Evolutionary conservation across 2,329 filamentous ascomycete genomes (phyloP).

Genomic region (Penicillium sp.): DNA sequence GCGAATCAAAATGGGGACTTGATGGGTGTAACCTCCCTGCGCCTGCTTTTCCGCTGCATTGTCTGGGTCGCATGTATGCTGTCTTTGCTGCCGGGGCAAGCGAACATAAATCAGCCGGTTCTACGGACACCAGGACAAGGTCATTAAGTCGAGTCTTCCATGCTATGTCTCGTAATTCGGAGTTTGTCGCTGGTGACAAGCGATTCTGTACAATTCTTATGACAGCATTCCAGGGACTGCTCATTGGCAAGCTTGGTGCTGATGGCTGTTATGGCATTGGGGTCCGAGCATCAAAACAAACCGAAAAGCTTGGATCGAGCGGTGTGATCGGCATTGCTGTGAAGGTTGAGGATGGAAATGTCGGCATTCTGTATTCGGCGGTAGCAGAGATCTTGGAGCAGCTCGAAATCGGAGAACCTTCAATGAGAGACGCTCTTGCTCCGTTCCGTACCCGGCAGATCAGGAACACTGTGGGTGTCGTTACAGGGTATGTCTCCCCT

Average conservation of each 20-base stretch:
- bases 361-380: constrained; percentile 44
- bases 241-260: constrained; percentile 49
- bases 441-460: constrained; percentile 34
- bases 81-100: constrained; percentile 35
- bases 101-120: constrained; percentile 1
- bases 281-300: constrained; percentile 38
- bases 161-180: constrained; percentile 43
- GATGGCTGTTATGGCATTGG: constrained; percentile 49
- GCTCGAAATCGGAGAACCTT: constrained; percentile 36
- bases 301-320: constrained; percentile 33
- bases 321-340: constrained; percentile 45
- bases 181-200: constrained; percentile 45
- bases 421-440: constrained; percentile 28
- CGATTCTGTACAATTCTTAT: constrained; percentile 49
- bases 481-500: constrained; percentile 30
- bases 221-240: constrained; percentile 33
- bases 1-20: constrained; percentile 40
- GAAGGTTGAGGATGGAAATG: constrained; percentile 49
- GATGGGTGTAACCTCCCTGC: constrained; percentile 50
- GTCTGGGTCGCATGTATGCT: constrained; percentile 37
- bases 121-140: constrained; percentile 16
- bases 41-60: constrained; percentile 40
- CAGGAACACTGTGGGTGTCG: constrained; percentile 39
- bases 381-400: constrained; percentile 46
- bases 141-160: constrained; percentile 38